Evolutionary conservation across 331 rosid genomes (phyloP).

Genomic region (Acacia pycnantha): DNA sequence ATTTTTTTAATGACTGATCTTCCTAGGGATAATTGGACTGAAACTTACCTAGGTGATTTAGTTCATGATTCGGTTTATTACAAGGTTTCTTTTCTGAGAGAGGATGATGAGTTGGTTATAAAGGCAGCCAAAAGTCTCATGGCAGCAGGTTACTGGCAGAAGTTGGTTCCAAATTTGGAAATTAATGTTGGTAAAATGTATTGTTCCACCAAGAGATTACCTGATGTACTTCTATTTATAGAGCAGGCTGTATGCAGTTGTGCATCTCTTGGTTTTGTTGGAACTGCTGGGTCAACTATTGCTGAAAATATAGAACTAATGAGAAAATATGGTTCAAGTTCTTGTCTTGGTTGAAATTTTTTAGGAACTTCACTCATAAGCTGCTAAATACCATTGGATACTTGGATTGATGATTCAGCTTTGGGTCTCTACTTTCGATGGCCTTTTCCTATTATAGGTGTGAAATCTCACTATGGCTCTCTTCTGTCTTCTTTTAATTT

Average conservation of each 20-base stretch:
- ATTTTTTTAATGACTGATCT: constrained; percentile 89
- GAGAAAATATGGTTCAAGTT: constrained; percentile 46
- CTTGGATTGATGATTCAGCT: not conserved
- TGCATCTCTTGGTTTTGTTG: constrained; percentile 88
- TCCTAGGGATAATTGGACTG: constrained; percentile 72
- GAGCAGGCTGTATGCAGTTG: constrained; percentile 85
- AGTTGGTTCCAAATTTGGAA: constrained; percentile 33
- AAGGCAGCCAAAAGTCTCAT: constrained; percentile 51
- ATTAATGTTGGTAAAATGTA: constrained; percentile 35
- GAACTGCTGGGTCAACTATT: constrained; percentile 87
- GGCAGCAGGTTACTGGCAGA: constrained; percentile 46
- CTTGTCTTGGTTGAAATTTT: constrained; percentile 33
- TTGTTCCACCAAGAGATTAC: constrained; percentile 48
- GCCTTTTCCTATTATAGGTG: not conserved
- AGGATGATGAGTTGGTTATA: constrained; percentile 46
- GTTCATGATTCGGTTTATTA: constrained; percentile 41
- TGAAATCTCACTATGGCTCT: not conserved
- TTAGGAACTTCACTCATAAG: not conserved
- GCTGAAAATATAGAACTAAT: constrained; percentile 73
- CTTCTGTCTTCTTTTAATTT: not conserved
- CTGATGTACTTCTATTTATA: constrained; percentile 64
- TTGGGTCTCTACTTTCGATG: not conserved
- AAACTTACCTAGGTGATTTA: constrained; percentile 69
- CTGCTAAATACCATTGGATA: not conserved
- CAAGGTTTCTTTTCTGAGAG: constrained; percentile 56